These are phyloP conservation scores for Gossypioides kirkii DNA, from an alignment of 345 rosid genomes.

Conservation along the genomic window DNA sequence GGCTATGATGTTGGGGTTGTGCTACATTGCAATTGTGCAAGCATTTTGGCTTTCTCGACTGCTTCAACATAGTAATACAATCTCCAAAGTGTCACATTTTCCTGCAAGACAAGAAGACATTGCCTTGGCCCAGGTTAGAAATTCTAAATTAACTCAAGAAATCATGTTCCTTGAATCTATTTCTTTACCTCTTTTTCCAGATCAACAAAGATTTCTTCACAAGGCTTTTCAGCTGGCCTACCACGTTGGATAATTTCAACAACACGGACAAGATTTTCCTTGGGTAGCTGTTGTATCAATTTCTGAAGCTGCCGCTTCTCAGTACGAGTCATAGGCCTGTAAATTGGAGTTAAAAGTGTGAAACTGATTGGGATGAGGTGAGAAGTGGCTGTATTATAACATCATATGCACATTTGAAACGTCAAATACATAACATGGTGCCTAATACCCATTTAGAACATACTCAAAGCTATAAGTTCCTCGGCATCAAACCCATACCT, in stretches of 20 bases:
- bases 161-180: background rate
- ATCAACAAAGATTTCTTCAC: slow-evolving; percentile 33
- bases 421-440: background rate
- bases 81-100: slow-evolving; percentile 50
- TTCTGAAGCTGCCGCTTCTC: slow-evolving; percentile 48
- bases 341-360: slow-evolving; percentile 2
- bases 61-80: slow-evolving; percentile 42
- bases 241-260: slow-evolving; percentile 34
- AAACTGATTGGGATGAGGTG: slow-evolving; percentile 8
- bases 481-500: slow-evolving; percentile 23
- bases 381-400: background rate
- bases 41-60: slow-evolving; percentile 36
- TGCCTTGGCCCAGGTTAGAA: background rate
- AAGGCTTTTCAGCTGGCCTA: slow-evolving; percentile 11
- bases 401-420: background rate
- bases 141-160: background rate
- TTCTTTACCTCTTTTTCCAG: slow-evolving; percentile 42
- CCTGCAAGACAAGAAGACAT: slow-evolving; percentile 32
- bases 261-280: slow-evolving; percentile 39
- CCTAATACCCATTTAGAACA: background rate
- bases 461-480: background rate
- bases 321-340: slow-evolving; percentile 44
- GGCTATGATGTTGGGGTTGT: background rate
- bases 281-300: slow-evolving; percentile 44
- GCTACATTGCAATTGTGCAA: background rate